These are phyloP conservation scores for Fraxinus greggii DNA, from an alignment of 305 asterid genomes.

Conservation along the genomic window DNA sequence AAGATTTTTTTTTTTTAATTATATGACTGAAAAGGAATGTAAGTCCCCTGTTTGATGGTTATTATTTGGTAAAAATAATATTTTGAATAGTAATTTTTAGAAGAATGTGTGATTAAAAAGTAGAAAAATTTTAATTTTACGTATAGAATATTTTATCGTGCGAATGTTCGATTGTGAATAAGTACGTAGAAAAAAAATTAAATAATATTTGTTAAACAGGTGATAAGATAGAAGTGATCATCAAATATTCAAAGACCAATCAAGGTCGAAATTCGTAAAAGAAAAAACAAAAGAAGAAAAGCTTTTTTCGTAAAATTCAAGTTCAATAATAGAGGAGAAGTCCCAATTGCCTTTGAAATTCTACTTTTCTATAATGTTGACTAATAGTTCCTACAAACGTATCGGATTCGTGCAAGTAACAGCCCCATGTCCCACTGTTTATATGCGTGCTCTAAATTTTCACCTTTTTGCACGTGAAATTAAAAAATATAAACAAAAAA, in stretches of 20 bases:
- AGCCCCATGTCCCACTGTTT: not conserved
- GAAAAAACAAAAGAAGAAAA: not conserved
- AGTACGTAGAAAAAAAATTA: too few species aligned
- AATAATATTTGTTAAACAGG: too few species aligned
- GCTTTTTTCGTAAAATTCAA: not conserved
- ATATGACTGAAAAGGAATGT: too few species aligned
- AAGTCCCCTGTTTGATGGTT: too few species aligned
- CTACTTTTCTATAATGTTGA: not conserved
- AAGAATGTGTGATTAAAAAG: too few species aligned
- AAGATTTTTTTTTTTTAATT: too few species aligned
- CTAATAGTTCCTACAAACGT: not conserved
- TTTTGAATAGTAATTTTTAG: too few species aligned
- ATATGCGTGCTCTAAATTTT: not conserved
- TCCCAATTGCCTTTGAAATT: not conserved
- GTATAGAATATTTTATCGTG: too few species aligned
- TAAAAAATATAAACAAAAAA: not conserved
- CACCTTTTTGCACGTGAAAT: not conserved
- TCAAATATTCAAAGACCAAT: not conserved
- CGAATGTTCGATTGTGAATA: too few species aligned
- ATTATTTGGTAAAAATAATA: too few species aligned
- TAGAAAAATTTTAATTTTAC: too few species aligned
- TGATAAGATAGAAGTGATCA: not conserved
- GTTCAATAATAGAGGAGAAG: not conserved
- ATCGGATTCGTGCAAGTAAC: not conserved
- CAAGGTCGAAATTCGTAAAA: not conserved